These are phyloP conservation scores for Arthrobotrys conoides DNA, from an alignment of 2,329 filamentous ascomycete species.

Conservation along the genomic window DNA sequence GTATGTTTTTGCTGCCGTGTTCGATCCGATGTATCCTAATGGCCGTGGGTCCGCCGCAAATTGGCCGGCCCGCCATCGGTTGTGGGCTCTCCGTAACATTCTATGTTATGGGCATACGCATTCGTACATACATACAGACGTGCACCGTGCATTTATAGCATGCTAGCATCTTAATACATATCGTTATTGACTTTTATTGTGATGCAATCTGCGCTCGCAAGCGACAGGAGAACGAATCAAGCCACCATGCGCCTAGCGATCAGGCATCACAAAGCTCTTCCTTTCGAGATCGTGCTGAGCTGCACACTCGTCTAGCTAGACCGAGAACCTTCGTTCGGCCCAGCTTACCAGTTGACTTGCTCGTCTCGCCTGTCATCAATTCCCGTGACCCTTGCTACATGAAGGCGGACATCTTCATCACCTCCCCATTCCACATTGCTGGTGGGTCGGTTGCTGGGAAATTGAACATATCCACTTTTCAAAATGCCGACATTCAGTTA, in stretches of 20 bases:
- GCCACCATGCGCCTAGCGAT: conserved; percentile 55
- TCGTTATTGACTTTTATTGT: conserved; percentile 24
- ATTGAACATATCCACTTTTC: conserved; percentile 62
- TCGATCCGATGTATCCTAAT: conserved; percentile 46
- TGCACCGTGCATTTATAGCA: conserved; percentile 3
- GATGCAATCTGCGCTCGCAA: conserved; percentile 24
- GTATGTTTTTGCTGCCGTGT: conserved; percentile 23
- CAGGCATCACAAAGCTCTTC: conserved; percentile 40
- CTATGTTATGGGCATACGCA: neutral
- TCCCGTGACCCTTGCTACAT: conserved; percentile 22
- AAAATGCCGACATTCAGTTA: conserved; percentile 62
- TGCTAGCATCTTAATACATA: neutral
- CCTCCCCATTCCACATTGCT: conserved; percentile 59
- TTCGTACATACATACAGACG: conserved; percentile 8
- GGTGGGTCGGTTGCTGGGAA: conserved; percentile 63
- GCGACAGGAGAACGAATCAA: conserved; percentile 42
- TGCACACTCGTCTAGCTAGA: conserved; percentile 27
- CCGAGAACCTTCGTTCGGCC: conserved; percentile 54
- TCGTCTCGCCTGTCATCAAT: conserved; percentile 36
- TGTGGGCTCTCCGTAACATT: neutral
- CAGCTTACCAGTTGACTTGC: conserved; percentile 38
- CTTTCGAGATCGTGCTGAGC: conserved; percentile 32
- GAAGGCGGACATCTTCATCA: conserved; percentile 49
- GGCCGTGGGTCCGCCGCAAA: conserved; percentile 38
- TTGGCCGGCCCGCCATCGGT: conserved; percentile 34